A percentile compares a stretch with the other conserved stretches of the same genome.
Evolutionary conservation across 371 early-diverging fungal genomes (phyloP).

Genomic region (Mucor racemosus): DNA sequence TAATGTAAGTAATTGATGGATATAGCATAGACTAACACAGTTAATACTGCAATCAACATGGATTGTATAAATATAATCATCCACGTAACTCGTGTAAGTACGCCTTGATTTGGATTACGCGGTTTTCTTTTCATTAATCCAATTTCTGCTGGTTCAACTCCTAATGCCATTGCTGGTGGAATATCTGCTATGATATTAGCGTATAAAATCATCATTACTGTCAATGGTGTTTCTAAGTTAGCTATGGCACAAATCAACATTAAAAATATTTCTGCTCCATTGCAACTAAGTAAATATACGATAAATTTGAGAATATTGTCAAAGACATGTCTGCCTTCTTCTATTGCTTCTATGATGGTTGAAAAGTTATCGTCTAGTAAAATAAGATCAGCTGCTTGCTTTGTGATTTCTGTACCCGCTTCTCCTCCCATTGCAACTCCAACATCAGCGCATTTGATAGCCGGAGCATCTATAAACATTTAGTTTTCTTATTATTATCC

Average conservation of each 20-base stretch:
- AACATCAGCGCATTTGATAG: constrained; percentile 87
- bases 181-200: constrained; percentile 51
- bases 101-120: constrained; percentile 61
- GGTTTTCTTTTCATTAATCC: constrained; percentile 83
- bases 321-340: constrained; percentile 84
- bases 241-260: constrained; percentile 56
- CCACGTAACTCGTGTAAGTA: constrained; percentile 51
- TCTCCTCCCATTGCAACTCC: constrained; percentile 92
- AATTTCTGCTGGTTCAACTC: constrained; percentile 78
- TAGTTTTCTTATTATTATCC: no score
- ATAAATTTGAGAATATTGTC: constrained; percentile 93
- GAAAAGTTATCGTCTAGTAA: constrained; percentile 83
- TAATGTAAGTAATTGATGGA: constrained; percentile 48
- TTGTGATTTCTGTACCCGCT: constrained; percentile 87
- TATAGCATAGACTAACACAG: constrained; percentile 60
- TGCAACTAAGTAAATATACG: constrained; percentile 85
- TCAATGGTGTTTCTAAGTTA: constrained; percentile 55
- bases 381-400: constrained; percentile 89
- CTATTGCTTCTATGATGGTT: constrained; percentile 78
- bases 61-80: constrained; percentile 35
- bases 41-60: constrained; percentile 63
- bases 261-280: constrained; percentile 73
- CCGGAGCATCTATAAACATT: constrained; percentile 75
- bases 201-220: constrained; percentile 56
- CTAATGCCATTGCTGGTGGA: constrained; percentile 83